Base-by-base conservation (phyloP, 164 flowering plant genomes). In the Berberis vulgaris region DNA sequence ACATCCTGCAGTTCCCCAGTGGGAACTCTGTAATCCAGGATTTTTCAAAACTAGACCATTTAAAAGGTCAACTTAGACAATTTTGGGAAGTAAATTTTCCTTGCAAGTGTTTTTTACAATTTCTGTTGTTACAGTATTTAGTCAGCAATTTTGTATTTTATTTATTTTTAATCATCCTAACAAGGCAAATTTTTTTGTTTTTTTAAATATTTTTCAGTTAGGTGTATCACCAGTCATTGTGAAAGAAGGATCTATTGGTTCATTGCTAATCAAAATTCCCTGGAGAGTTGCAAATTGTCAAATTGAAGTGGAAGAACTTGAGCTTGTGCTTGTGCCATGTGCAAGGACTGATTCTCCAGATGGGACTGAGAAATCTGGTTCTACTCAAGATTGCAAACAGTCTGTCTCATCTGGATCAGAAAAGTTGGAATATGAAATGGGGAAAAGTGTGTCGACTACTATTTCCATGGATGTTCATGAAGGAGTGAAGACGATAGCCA, bases 401-500 rank as follows among this genome's bases (percentile, higher is more conserved):
- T 41, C n/a, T 65, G 58, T 47, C 41, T 61, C 54, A 10, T 49
- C 56, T 50, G 79, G 72, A 49, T 26, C 64, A 5, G 73, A 71
- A 63, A 81, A 78, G 59, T 41, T 40, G 45, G 80, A 72, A 26
- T 58, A 68, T 72, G 86, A 80, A 49, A 54, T 47, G 45, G 64
- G 5, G 50, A 75, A 73, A 9, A 67, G 65, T 63, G 54, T 71
- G 69, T 59, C 59, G 2, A 69, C 66, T 57, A 70, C 78, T 49
- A 11, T 72, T 61, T 71, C 81, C 11, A 58, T 75, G 61, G 85
- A 85, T 80, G 83, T 91, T 63, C 97, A 86, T 76, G 89, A 95
- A 75, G 99, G 97, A 74, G 97, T 95, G 49, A 89, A 89, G 78
- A 79, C 83, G 42, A 81, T 95, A 79, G 97, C 97, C 39, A 86